Conservation (phyloP, 495 filamentous ascomycete species). For the Podospora anserina region DNA sequence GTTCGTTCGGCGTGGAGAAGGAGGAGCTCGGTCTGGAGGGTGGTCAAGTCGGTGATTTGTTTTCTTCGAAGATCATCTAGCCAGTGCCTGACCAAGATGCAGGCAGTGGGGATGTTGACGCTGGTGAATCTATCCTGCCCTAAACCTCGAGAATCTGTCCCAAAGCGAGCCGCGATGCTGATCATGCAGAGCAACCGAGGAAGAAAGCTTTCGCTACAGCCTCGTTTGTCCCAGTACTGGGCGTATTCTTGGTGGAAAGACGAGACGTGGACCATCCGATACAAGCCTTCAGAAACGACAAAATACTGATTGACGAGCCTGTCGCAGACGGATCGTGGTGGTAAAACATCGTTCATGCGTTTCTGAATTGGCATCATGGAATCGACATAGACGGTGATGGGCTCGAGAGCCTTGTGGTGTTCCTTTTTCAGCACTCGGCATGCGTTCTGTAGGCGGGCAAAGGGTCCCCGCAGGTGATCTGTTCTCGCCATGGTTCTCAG, state of each 20-base stretch:
- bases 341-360: conserved; percentile 41
- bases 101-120: conserved; percentile 40
- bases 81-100: conserved; percentile 39
- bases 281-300: conserved; percentile 42
- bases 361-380: conserved; percentile 42
- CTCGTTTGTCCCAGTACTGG: conserved; percentile 37
- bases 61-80: conserved; percentile 37
- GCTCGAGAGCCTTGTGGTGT: conserved; percentile 30
- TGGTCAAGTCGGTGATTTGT: conserved; percentile 37
- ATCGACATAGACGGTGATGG: conserved; percentile 40
- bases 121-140: conserved; percentile 30
- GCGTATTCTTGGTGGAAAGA: conserved; percentile 48
- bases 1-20: conserved; percentile 36
- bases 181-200: conserved; percentile 38
- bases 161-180: conserved; percentile 35
- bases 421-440: conserved; percentile 35
- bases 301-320: conserved; percentile 43
- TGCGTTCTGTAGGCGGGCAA: conserved; percentile 32
- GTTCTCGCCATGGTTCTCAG: conserved; percentile 32
- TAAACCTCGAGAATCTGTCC: conserved; percentile 31
- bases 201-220: conserved; percentile 42
- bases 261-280: conserved; percentile 50
- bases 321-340: conserved; percentile 35
- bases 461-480: conserved; percentile 28
- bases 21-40: conserved; percentile 38